Evolutionary conservation across 1,284 basidiomycete species (phyloP).

Genomic region (Paramarasmius palmivorus): DNA sequence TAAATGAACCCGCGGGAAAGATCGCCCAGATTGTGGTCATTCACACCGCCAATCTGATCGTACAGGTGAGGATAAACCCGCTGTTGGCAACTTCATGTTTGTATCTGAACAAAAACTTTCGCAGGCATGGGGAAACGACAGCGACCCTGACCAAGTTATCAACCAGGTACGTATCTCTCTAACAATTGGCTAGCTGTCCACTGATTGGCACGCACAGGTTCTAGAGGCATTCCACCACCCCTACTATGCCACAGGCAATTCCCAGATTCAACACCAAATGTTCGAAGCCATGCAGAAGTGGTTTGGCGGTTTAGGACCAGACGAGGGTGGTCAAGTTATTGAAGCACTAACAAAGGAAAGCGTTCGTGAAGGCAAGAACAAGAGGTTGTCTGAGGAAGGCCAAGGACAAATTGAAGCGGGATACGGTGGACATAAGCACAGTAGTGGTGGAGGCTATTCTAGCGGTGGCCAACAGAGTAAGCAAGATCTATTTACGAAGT

Average conservation of each 20-base stretch:
- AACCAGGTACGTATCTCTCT: constrained; percentile 36
- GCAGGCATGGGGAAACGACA: constrained; percentile 56
- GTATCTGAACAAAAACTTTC: background rate
- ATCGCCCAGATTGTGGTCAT: constrained; percentile 70
- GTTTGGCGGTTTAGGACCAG: constrained; percentile 51
- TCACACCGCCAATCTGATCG: constrained; percentile 61
- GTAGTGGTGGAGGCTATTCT: constrained; percentile 3
- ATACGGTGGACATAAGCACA: constrained; percentile 29
- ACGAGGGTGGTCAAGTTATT: constrained; percentile 42
- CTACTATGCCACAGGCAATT: constrained; percentile 57
- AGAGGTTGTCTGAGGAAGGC: constrained; percentile 35
- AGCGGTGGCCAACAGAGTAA: constrained; percentile 3
- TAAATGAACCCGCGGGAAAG: constrained; percentile 74
- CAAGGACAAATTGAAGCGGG: constrained; percentile 35
- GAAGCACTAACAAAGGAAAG: constrained; percentile 52
- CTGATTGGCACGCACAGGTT: constrained; percentile 35
- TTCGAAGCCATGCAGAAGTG: constrained; percentile 58
- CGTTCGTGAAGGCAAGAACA: constrained; percentile 39
- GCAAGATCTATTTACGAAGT: no score
- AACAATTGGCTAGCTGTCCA: background rate
- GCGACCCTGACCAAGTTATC: constrained; percentile 50
- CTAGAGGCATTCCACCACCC: constrained; percentile 73
- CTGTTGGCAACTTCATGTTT: constrained; percentile 8
- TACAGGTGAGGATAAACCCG: constrained; percentile 42
- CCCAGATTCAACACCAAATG: constrained; percentile 67